Evolutionary conservation across 1,139 yeast species (phyloP), one percentile per base, ranked within the genome.

Genomic region (Taphrina wiesneri): DNA sequence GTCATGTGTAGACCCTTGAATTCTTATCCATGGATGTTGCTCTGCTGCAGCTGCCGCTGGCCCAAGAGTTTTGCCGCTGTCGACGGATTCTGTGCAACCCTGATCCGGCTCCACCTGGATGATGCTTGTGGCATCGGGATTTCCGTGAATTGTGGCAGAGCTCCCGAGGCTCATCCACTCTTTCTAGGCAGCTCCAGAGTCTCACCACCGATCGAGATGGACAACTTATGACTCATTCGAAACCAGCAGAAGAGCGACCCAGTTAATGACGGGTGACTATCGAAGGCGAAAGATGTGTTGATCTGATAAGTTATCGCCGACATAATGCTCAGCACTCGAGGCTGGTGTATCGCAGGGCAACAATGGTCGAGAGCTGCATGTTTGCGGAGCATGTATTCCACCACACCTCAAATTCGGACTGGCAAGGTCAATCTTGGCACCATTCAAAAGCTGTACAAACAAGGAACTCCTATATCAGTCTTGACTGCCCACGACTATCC

Each of bases 401-500:
- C 43, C 43, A 32, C 36, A 15, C 36, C 56, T 2, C 43, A 36
- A 2, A 36, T 32, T 6, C 34, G 57, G 21, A 39, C 51, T 5
- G 57, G 57, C 25, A 62, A 62, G 32, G 26, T 54, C 25, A 78
- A 82, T 4, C 71, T 80, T 28, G 76, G 74, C 0, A 85, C 83
- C 67, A 78, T 88, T 26, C 75, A 76, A 21, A 75, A 78, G 39
- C 72, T 80, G 30, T 83, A 84, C 74, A 69, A 71, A 2, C 60
- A 74, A 1, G 77, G 79, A 2, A 77, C 75, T n/a, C 90, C 90
- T 11, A 84, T 92, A 26, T 78, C 92, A 0, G 65, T 71, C 3
- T 52, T 91, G 25, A 93, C 99, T 0, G 96, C 96, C 0, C 91
- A 92, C 75, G 99, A 93, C 74, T 88, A 81, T 73, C 85, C 92